These are phyloP conservation scores for Sugiyamaella castrensis DNA, from an alignment of 1,139 yeast genomes.

Conservation along the genomic window DNA sequence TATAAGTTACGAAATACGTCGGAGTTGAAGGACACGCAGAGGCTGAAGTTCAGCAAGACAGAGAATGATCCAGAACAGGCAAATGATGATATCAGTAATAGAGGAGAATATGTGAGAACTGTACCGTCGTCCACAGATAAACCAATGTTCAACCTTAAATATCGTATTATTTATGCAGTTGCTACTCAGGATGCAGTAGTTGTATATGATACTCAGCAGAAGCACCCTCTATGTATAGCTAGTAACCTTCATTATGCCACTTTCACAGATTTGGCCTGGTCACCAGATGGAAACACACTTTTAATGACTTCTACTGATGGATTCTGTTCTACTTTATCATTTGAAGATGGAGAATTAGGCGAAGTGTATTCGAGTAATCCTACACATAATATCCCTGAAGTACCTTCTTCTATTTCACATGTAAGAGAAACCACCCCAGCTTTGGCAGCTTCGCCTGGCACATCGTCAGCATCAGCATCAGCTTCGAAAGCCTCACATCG, in stretches of 20 bases:
- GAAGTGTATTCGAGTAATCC: conserved; percentile 27
- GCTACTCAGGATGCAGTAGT: conserved; percentile 89
- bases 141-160: conserved; percentile 55
- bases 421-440: conserved; percentile 10
- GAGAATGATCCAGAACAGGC: background rate
- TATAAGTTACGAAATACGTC: conserved; percentile 44
- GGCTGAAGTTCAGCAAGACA: background rate
- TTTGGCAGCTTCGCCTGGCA: background rate
- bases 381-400: conserved; percentile 7
- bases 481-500: conserved; percentile 1
- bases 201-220: conserved; percentile 72
- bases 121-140: conserved; percentile 7
- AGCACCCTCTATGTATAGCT: conserved; percentile 67
- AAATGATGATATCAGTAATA: background rate
- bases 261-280: conserved; percentile 86
- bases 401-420: conserved; percentile 7
- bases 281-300: conserved; percentile 66
- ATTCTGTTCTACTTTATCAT: conserved; percentile 68
- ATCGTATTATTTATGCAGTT: conserved; percentile 83
- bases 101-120: background rate
- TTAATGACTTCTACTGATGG: conserved; percentile 92
- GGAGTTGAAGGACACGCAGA: conserved; percentile 13
- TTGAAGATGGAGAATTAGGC: conserved; percentile 56
- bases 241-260: conserved; percentile 84
- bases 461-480: conserved; percentile 9